These are phyloP conservation scores for maize (Zea mays) DNA, from an alignment of 176 grass and related monocot genomes.

Conservation along the genomic window DNA sequence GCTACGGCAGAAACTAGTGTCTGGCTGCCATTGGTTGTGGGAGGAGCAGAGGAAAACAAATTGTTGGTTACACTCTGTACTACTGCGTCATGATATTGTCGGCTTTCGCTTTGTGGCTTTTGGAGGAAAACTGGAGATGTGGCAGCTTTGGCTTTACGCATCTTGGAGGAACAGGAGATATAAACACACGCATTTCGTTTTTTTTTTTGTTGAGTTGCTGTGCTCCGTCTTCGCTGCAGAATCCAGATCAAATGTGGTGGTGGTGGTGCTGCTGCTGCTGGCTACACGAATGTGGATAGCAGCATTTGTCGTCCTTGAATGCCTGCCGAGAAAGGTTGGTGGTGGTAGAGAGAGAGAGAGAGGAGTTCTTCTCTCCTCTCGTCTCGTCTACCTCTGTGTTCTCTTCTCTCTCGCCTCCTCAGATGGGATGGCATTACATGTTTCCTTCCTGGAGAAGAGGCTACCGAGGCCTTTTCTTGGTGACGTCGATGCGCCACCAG, in stretches of 20 bases:
- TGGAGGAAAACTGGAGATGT: neutral
- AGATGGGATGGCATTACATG: too few relatives aligned
- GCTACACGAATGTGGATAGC: neutral
- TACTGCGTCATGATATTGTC: conserved; percentile 20
- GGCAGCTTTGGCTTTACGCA: neutral
- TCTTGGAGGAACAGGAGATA: neutral
- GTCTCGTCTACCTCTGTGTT: too few relatives aligned
- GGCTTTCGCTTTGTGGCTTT: neutral
- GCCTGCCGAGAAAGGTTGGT: conserved; percentile 17
- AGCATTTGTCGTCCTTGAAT: conserved; percentile 6
- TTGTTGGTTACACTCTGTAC: neutral
- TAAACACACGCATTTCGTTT: neutral
- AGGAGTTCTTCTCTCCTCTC: too few relatives aligned
- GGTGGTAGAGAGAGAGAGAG: neutral
- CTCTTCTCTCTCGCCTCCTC: too few relatives aligned
- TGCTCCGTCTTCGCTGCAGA: too few relatives aligned
- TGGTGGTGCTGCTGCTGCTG: neutral
- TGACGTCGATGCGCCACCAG: too few relatives aligned
- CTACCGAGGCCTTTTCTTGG: too few relatives aligned
- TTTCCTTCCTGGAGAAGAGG: too few relatives aligned
- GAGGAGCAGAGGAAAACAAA: neutral
- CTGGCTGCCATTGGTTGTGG: neutral
- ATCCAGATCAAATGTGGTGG: neutral
- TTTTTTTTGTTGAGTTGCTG: too few relatives aligned
- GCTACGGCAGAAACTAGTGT: neutral